phyloP scores from a whole-genome alignment of 768 basidiomycete species.

The Leucosporidium yakuticum region DNA sequence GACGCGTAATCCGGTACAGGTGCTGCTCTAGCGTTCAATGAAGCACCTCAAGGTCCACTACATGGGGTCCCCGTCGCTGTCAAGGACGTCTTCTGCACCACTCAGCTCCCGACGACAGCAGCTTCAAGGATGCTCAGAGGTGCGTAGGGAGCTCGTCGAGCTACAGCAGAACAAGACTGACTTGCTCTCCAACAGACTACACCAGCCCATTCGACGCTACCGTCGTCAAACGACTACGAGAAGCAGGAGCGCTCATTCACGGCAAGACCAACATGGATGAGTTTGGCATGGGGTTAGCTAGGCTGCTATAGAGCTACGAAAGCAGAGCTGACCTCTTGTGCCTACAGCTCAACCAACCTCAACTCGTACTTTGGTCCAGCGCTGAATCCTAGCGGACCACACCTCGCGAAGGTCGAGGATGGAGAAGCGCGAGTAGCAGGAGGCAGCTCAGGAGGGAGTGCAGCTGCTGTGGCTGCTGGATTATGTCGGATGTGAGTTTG shows the following conservation, averaged over 20 bases:
- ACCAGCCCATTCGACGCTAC: constrained; percentile 79
- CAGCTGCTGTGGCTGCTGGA: constrained; percentile 80
- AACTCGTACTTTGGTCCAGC: constrained; percentile 71
- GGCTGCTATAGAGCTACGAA: background rate
- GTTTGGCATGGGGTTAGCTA: constrained; percentile 89
- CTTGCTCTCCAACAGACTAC: constrained; percentile 53
- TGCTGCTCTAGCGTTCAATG: background rate
- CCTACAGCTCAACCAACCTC: constrained; percentile 64
- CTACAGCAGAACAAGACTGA: background rate
- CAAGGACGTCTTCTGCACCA: constrained; percentile 31
- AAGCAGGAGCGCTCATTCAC: constrained; percentile 62
- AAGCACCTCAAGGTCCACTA: background rate
- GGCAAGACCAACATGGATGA: constrained; percentile 96
- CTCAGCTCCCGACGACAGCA: constrained; percentile 12
- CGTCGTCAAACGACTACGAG: constrained; percentile 59
- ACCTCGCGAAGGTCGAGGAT: constrained; percentile 22
- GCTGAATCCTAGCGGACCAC: constrained; percentile 55
- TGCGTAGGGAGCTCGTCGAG: background rate
- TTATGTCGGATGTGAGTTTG: constrained; percentile 74
- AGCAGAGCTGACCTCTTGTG: background rate
- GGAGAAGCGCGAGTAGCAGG: constrained; percentile 60
- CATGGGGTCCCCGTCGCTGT: constrained; percentile 12
- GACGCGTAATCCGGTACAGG: background rate
- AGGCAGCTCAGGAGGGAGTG: constrained; percentile 91
- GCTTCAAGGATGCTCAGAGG: constrained; percentile 18